Percentiles rank a stretch among this genome's conserved stretches.
Conservation (phyloP, 2,329 filamentous ascomycete genomes). For the Botrytis medusae region DNA sequence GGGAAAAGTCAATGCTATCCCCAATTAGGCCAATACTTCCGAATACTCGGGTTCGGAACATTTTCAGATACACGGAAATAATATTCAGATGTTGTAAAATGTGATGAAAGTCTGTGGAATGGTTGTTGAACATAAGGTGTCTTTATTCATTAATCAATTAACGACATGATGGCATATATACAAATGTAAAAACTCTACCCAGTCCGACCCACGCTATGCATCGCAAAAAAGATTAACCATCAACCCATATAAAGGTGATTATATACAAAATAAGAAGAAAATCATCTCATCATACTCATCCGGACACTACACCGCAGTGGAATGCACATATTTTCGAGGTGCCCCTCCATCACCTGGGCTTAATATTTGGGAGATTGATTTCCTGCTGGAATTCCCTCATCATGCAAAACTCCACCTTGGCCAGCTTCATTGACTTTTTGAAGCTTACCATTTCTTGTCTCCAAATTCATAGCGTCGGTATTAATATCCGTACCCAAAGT, state of each 20-base stretch:
- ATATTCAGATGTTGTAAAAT: neutral
- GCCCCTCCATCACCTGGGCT: neutral
- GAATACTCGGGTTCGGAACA: neutral
- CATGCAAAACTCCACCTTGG: slow-evolving; percentile 14
- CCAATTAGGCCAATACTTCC: neutral
- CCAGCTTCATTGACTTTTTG: slow-evolving; percentile 13
- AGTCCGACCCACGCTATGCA: neutral
- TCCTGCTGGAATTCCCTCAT: neutral
- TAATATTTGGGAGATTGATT: neutral
- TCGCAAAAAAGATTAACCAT: slow-evolving; percentile 2
- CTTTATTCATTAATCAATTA: slow-evolving; percentile 13
- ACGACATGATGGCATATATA: neutral
- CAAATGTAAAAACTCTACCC: neutral
- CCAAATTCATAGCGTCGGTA: slow-evolving; percentile 17
- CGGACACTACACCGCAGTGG: neutral
- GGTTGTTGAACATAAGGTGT: neutral
- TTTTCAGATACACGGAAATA: neutral
- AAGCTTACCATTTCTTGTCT: slow-evolving; percentile 13
- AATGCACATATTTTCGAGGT: neutral
- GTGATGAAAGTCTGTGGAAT: neutral
- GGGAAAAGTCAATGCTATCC: neutral
- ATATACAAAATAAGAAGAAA: neutral
- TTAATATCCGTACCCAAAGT: slow-evolving; percentile 10
- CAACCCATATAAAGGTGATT: neutral
- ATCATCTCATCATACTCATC: neutral